Percentiles rank a stretch among this genome's conserved stretches.
Evolutionary conservation across 768 basidiomycete species (phyloP).

Genomic region (Xerocomellus amylosporus): DNA sequence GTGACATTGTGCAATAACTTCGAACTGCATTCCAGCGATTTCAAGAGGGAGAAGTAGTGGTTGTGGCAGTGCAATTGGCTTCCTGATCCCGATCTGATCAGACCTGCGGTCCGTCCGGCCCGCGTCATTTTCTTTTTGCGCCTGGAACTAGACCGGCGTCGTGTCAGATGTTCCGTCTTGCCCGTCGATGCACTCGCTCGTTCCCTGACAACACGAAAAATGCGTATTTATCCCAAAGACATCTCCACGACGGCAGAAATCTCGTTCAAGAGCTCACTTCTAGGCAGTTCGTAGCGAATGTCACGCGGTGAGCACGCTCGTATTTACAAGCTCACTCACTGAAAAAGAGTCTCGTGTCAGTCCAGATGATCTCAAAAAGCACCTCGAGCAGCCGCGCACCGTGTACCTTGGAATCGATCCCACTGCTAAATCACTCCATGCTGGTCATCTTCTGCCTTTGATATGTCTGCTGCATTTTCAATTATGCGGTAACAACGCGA

Average conservation of each 20-base stretch:
- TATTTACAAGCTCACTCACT: neutral
- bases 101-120: conserved; percentile 16
- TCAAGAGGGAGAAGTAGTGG: neutral
- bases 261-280: conserved; percentile 34
- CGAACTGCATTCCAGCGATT: conserved; percentile 63
- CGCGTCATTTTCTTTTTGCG: neutral
- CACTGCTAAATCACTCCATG: conserved; percentile 84
- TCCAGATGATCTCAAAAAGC: conserved; percentile 40
- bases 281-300: conserved; percentile 35
- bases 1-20: conserved; percentile 75
- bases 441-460: conserved; percentile 89
- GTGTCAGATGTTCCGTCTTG: conserved; percentile 22
- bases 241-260: conserved; percentile 18
- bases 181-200: conserved; percentile 17
- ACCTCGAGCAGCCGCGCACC: conserved; percentile 40
- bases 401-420: conserved; percentile 93
- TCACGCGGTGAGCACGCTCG: conserved; percentile 32
- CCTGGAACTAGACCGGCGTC: neutral
- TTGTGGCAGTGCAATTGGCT: conserved; percentile 16
- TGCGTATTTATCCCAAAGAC: conserved; percentile 1
- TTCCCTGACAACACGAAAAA: neutral
- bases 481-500: conserved; percentile 73
- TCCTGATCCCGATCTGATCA: conserved; percentile 1
- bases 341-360: conserved; percentile 27
- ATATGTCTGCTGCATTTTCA: conserved; percentile 87